phyloP scores from a whole-genome alignment of 352 stramenopile genomes.

The Phytophthora sp. region DNA sequence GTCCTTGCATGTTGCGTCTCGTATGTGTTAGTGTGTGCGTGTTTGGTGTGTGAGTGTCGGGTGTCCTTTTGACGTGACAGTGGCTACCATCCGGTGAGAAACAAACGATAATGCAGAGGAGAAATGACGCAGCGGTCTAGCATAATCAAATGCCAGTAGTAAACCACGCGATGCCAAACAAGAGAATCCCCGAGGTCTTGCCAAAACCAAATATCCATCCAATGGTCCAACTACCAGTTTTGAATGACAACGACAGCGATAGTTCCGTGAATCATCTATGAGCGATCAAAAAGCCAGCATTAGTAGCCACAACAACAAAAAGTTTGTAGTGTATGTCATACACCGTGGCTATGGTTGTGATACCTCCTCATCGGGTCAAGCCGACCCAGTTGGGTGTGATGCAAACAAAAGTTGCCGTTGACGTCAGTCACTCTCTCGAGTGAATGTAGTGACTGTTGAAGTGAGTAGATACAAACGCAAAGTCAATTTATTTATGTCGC shows the following conservation, averaged over 20 bases:
- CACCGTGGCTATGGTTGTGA: too few relatives aligned
- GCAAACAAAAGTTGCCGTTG: background rate
- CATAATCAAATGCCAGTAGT: background rate
- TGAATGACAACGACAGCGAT: conserved; percentile 26
- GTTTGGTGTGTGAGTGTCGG: conserved; percentile 22
- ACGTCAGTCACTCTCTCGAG: conserved; percentile 13
- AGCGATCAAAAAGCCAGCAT: background rate
- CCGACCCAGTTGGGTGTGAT: too few relatives aligned
- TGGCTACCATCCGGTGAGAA: background rate
- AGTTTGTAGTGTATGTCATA: background rate
- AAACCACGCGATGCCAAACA: background rate
- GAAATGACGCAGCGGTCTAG: background rate
- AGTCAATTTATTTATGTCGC: conserved; percentile 24
- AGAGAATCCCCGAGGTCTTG: background rate
- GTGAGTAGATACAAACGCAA: conserved; percentile 16
- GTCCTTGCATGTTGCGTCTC: conserved; percentile 32
- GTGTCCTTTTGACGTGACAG: conserved; percentile 22
- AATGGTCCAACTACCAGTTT: conserved; percentile 21
- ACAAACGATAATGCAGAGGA: background rate
- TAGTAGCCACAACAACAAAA: background rate
- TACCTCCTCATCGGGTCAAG: too few relatives aligned
- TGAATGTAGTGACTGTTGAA: conserved; percentile 27
- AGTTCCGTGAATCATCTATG: conserved; percentile 2
- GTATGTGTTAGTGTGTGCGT: conserved; percentile 27
- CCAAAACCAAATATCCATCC: conserved; percentile 4